Base-by-base conservation (phyloP, 2,329 filamentous ascomycete species). In the Aspergillus quadricinctus region DNA sequence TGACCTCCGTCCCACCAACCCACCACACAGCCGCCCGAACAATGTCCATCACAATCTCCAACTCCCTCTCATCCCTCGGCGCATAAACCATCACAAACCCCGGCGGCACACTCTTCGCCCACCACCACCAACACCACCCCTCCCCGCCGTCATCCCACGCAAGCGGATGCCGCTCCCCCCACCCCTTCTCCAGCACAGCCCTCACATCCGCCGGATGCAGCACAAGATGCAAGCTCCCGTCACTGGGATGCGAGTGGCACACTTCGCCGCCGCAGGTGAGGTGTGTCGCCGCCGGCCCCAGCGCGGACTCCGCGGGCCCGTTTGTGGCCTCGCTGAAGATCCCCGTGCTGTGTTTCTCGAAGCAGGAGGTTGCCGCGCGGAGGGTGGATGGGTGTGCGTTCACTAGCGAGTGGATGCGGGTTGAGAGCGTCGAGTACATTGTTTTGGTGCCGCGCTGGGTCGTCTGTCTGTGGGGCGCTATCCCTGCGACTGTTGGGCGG, bases 21-120 rank as follows among this genome's bases (percentile, higher is more conserved):
- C 81, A 92, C 84, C 88, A 93, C 23, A 87, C 83, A 3, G 87
- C 88, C 3, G 90, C 89, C 62, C 85, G 83, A 55, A 94, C 84
- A 62, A 95, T 88, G 61, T 79, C 77, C 69, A 84, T 81, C 3
- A 92, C 81, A 51, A 85, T 80, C 52, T 83, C 79, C 27, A 94
- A 72, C 69, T 96, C 90, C 27, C 81, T 79, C 56, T 85, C 80
- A 60, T 86, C 80, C 66, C 88, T 77, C 2, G 91, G 90, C 19
- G 90, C 89, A 74, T 96, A 96, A 4, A 95, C 79, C 84, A 95
- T 86, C 56, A 90, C 78, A 71, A 95, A 95, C 45, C 88, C 87
- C 3, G 80, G 76, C 0, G 90, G 89, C 54, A 94, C 85, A 51
- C 88, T 88, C 67, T 84, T 81, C 59, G 80, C 78, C 60, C 87